Base-by-base conservation (phyloP, 345 rosid species). In the Orychophragmus violaceus region DNA sequence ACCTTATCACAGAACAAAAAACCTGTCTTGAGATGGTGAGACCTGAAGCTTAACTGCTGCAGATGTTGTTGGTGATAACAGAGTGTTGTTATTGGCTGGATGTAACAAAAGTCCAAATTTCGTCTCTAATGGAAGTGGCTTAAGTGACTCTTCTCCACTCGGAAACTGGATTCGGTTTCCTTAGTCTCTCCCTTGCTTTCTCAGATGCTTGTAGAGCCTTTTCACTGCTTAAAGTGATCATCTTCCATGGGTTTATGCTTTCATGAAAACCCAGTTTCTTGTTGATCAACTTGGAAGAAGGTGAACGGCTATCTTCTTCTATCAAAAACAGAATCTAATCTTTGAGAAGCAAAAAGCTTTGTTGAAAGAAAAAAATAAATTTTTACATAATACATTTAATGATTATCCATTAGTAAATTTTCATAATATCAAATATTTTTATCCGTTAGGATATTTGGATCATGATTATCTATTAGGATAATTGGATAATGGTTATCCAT, bases 121-220 rank as follows among this genome's bases (percentile, higher is more conserved):
- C 5, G 87, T 87, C 83, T 91, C 98, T 35, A 74, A 35, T 2
- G 98, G 95, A 42, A 89, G 81, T 59, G 96, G 93, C 77, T 82
- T 85, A 35, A 89, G 51, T 24, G 90, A 61, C 68, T 81, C 83
- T 44, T 68, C 68, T 65, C 39, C 73, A 8, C 14, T 18, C 72
- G 0, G 58, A 27, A 24, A 63, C 59, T 19, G 82, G 70, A 27
- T 77, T 92, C 25, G 82, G 70, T 45, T 80, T 87, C 81, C 77
- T 55, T n/a, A 87, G 82, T 80, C 87, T 81, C 71, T 83, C 96
- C 67, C 75, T 84, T 39, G 98, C 95, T 76, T 77, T 92, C 66
- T 92, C 98, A n/a, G 98, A 96, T 36, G 95, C 96, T 62, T 78
- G 72, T 56, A 89, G 65, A 70, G 95, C 93, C 76, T 85, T n/a